Conservation (phyloP, 2,329 filamentous ascomycete species). For the Didymellaceae sp. region DNA sequence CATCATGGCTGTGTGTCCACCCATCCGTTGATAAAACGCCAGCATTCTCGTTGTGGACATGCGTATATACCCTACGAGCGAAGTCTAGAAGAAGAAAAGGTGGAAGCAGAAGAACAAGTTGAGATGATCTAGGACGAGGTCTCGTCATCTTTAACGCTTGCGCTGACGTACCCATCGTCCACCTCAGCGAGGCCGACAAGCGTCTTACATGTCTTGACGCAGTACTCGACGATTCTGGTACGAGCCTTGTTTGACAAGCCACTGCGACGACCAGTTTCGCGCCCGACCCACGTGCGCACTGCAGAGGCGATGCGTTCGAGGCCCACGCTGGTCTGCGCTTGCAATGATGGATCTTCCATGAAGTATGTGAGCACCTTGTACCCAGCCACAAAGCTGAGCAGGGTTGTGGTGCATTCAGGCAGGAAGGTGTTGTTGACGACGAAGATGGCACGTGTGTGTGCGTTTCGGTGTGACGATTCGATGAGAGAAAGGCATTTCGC, state of each 20-base stretch:
- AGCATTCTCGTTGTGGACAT: background rate
- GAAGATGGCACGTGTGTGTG: constrained; percentile 48
- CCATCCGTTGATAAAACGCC: background rate
- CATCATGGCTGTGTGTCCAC: background rate
- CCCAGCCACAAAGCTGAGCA: constrained; percentile 56
- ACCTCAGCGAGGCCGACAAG: constrained; percentile 49
- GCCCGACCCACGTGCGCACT: constrained; percentile 56
- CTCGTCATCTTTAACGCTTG: constrained; percentile 36
- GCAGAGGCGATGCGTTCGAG: constrained; percentile 54
- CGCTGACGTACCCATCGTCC: constrained; percentile 40
- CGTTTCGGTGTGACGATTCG: constrained; percentile 44
- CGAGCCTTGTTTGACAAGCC: constrained; percentile 50
- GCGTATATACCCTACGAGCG: background rate
- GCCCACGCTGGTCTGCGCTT: constrained; percentile 44
- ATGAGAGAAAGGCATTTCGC: constrained; percentile 64
- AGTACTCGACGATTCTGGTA: constrained; percentile 49
- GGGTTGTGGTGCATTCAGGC: constrained; percentile 48
- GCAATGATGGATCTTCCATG: constrained; percentile 41
- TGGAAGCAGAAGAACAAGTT: too few species aligned
- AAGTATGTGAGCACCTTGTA: constrained; percentile 51
- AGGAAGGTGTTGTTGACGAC: constrained; percentile 52
- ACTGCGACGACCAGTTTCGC: constrained; percentile 49
- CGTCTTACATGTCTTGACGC: constrained; percentile 52
- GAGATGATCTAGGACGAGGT: background rate
- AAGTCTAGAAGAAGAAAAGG: background rate